Evolutionary conservation across 2,329 filamentous ascomycete genomes (phyloP), one percentile per base, ranked within the genome.

Genomic region (Chaetomium olivaceum): DNA sequence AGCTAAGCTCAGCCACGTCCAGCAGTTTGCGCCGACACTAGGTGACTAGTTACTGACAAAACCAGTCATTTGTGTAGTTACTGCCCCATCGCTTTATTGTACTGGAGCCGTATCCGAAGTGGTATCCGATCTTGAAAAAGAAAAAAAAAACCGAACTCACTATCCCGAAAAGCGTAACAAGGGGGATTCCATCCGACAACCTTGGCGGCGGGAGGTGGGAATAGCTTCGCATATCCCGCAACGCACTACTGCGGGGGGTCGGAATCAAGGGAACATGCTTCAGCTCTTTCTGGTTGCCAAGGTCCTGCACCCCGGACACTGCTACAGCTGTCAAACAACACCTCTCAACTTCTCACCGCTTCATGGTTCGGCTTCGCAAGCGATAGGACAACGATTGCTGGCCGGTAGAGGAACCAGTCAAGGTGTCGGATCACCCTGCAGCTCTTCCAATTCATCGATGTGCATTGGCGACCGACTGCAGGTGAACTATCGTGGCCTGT

Each of bases 301-400:
- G 31, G 4, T 25, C n/a, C 51, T 58, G 48, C 27, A 64, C 50
- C 60, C 68, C 65, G 33, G 58, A 58, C 55, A 64, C 54, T 57
- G 48, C 33, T 27, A 21, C 61, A 58, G 27, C n/a, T 55, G 59
- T 55, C 59, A 55, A 33, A 33, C 59, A 23, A 29, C 58, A 23
- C 60, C 21, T 12, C 52, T 63, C 63, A 50, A 33, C 21, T 39
- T 66, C 68, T 72, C 70, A 72, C 70, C 69, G 69, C 70, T 71
- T 61, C 67, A 66, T 66, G 27, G 52, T 60, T 51, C 25, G 48
- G 56, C 31, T 6, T 39, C 16, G 55, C 31, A 58, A 52, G 54
- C 46, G 16, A 25, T 16, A 52, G 31, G 60, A 39, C n/a, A 27
- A 12, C 27, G 3, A 27, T 6, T 12, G 60, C 16, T 46, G 9